Percentiles rank a stretch among this genome's conserved stretches.
These are phyloP conservation scores for Crithidia sp. DNA, from an alignment of 208 protist species.

Conservation along the genomic window DNA sequence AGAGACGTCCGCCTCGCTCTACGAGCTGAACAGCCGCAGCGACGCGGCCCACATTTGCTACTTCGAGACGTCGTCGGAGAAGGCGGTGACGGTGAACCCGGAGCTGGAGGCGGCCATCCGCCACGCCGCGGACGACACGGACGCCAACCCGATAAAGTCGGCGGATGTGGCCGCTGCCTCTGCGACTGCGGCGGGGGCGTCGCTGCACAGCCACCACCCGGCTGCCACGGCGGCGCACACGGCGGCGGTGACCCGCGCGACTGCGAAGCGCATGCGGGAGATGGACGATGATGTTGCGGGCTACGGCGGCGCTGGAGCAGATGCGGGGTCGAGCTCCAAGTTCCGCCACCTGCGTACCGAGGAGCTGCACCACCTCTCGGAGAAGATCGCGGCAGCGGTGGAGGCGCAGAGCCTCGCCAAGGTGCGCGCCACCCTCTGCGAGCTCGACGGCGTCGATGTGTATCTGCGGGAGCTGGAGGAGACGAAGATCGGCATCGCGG, in stretches of 20 bases:
- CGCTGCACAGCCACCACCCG: background rate
- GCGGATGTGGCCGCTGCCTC: conserved; percentile 8
- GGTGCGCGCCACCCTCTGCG: conserved; percentile 52
- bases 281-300: conserved; percentile 3
- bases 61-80: conserved; percentile 87
- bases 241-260: conserved; percentile 10
- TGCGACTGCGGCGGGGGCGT: background rate
- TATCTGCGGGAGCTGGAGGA: conserved; percentile 55
- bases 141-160: conserved; percentile 75
- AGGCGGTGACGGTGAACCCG: conserved; percentile 75
- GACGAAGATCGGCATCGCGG: conserved; percentile 79
- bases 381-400: conserved; percentile 50
- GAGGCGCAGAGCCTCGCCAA: conserved; percentile 35
- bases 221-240: conserved; percentile 2
- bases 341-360: conserved; percentile 27
- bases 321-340: background rate
- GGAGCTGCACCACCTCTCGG: conserved; percentile 50
- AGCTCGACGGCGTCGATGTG: conserved; percentile 68
- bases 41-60: conserved; percentile 61
- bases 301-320: conserved; percentile 1
- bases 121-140: conserved; percentile 50
- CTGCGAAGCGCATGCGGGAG: conserved; percentile 30
- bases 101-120: conserved; percentile 70
- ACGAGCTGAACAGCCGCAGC: conserved; percentile 52
- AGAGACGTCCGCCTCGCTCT: conserved; percentile 46